Evolutionary conservation across 805 yeast species (phyloP).

Genomic region (Yarrowia sp.): DNA sequence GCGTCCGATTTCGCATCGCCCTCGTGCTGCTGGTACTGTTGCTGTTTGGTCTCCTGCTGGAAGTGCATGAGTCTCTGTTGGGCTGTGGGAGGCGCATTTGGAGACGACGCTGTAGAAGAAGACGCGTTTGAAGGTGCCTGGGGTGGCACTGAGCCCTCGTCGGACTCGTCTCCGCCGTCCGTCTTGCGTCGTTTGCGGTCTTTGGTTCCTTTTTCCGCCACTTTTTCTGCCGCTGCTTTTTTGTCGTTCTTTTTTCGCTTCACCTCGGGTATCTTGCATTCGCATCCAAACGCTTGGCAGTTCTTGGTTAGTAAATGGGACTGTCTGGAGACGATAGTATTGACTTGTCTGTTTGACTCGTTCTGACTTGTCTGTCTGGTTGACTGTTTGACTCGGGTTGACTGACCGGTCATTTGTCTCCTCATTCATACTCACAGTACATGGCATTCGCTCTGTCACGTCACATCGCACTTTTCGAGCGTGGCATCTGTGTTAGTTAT

Average conservation of each 20-base stretch:
- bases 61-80: conserved; percentile 14
- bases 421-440: conserved; percentile 48
- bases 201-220: neutral
- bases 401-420: too few species aligned
- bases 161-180: conserved; percentile 16
- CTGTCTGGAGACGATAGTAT: too few species aligned
- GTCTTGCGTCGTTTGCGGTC: conserved; percentile 9
- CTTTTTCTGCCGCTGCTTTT: conserved; percentile 13
- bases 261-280: conserved; percentile 25
- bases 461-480: conserved; percentile 73
- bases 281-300: conserved; percentile 24
- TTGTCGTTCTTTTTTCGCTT: conserved; percentile 19
- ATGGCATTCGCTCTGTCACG: conserved; percentile 50
- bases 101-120: conserved; percentile 10
- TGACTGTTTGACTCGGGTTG: too few species aligned
- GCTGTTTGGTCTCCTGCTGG: conserved; percentile 13
- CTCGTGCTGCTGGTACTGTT: conserved; percentile 12
- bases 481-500: conserved; percentile 46
- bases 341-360: too few species aligned
- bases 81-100: conserved; percentile 5
- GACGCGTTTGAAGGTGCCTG: conserved; percentile 9
- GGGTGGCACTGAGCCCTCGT: conserved; percentile 9
- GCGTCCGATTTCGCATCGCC: neutral
- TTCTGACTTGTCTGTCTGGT: too few species aligned
- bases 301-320: conserved; percentile 14